Evolutionary conservation across 768 basidiomycete genomes (phyloP).

Genomic region (Xerocomellus chrysenteron): DNA sequence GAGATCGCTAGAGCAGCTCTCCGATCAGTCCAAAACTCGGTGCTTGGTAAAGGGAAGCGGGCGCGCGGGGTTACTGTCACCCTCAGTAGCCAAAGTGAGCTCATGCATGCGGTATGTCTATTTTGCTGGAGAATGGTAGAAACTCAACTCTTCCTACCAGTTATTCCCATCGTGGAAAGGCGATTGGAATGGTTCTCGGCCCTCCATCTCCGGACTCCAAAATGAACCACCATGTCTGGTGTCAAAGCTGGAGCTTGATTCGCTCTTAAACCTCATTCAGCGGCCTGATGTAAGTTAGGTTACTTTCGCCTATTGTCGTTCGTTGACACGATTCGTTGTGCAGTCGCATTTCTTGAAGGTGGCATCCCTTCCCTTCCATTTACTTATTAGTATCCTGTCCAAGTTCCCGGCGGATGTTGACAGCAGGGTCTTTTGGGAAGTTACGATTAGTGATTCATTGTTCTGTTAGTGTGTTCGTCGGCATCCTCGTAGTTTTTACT

Average conservation of each 20-base stretch:
- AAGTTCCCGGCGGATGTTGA: constrained; percentile 80
- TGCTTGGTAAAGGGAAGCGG: constrained; percentile 74
- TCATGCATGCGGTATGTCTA: constrained; percentile 67
- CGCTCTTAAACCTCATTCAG: constrained; percentile 66
- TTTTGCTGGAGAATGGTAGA: background rate
- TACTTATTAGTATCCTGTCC: constrained; percentile 67
- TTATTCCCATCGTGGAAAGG: constrained; percentile 83
- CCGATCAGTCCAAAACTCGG: constrained; percentile 49
- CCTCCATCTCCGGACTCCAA: constrained; percentile 64
- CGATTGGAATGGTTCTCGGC: constrained; percentile 63
- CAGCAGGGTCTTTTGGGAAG: constrained; percentile 74
- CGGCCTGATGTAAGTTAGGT: constrained; percentile 64
- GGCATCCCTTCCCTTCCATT: constrained; percentile 77
- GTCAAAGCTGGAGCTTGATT: constrained; percentile 63
- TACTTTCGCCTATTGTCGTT: background rate
- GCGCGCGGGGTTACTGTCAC: constrained; percentile 86
- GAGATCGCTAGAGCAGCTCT: constrained; percentile 65
- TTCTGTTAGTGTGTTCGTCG: constrained; percentile 51
- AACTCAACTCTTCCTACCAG: constrained; percentile 34
- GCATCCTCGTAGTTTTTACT: background rate
- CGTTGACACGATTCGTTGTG: constrained; percentile 15
- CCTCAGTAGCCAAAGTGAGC: constrained; percentile 72
- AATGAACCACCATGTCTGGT: constrained; percentile 62
- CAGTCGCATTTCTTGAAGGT: constrained; percentile 88
- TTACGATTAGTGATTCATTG: constrained; percentile 57